These are phyloP conservation scores for Lagenaria siceraria DNA, from an alignment of 306 rosid species.

Conservation along the genomic window DNA sequence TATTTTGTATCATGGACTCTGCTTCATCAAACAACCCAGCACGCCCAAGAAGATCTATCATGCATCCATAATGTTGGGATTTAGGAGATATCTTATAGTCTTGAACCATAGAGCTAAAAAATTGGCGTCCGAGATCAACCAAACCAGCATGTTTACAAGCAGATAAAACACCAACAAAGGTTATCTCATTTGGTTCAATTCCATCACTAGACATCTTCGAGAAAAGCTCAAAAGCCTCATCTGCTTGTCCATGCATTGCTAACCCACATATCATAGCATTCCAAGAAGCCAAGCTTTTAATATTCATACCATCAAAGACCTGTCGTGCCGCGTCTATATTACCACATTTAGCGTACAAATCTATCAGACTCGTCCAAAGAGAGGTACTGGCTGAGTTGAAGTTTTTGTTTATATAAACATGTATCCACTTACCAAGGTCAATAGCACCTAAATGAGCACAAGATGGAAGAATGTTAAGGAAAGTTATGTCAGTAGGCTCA, in stretches of 20 bases:
- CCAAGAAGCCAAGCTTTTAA: conserved; percentile 55
- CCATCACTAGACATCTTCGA: conserved; percentile 35
- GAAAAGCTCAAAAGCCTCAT: conserved; percentile 43
- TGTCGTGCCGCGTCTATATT: conserved; percentile 48
- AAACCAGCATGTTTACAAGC: conserved; percentile 73
- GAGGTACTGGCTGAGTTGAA: conserved; percentile 28
- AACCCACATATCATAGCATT: conserved; percentile 78
- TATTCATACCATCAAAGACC: conserved; percentile 41
- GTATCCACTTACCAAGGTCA: conserved; percentile 88
- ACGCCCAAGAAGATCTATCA: conserved; percentile 61
- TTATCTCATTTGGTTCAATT: conserved; percentile 53
- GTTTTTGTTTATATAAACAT: conserved; percentile 52
- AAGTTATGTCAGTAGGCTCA: conserved; percentile 75
- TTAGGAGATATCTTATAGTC: conserved; percentile 44
- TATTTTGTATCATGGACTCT: conserved; percentile 34
- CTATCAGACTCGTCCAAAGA: conserved; percentile 59
- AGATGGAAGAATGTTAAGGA: conserved; percentile 58
- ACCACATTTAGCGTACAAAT: conserved; percentile 83
- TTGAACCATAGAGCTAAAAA: conserved; percentile 41
- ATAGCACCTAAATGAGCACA: conserved; percentile 77
- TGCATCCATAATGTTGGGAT: conserved; percentile 71
- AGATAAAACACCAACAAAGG: conserved; percentile 71
- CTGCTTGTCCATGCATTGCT: conserved; percentile 57
- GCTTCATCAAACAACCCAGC: conserved; percentile 70
- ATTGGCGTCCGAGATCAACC: conserved; percentile 43